These are phyloP conservation scores for Neurospora sp. DNA, from an alignment of 495 filamentous ascomycete species.

Conservation along the genomic window DNA sequence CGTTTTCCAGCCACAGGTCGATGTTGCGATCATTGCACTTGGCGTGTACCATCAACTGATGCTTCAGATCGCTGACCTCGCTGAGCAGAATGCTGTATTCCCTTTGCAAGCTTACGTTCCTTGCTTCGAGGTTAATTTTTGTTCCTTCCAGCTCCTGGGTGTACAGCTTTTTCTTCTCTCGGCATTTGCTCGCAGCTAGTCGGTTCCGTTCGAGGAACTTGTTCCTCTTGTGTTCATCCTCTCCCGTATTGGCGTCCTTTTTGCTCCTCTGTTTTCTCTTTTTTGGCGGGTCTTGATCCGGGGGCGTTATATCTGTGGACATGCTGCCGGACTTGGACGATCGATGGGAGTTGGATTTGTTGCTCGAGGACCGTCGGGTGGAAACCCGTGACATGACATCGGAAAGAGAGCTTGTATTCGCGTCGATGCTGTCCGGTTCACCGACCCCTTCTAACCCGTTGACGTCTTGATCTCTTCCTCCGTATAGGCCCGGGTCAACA, in stretches of 20 bases:
- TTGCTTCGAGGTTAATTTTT: conserved; percentile 28
- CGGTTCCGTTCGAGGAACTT: conserved; percentile 72
- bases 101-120: conserved; percentile 25
- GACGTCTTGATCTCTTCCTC: conserved; percentile 5
- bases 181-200: conserved; percentile 75
- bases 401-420: conserved; percentile 11
- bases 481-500: conserved; percentile 17
- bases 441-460: neutral
- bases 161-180: conserved; percentile 77
- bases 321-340: conserved; percentile 13
- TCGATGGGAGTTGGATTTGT: conserved; percentile 14
- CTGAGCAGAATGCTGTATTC: conserved; percentile 30
- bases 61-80: conserved; percentile 46
- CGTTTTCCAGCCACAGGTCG: conserved; percentile 35
- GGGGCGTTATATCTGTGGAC: conserved; percentile 17
- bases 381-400: conserved; percentile 10
- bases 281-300: conserved; percentile 11
- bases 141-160: conserved; percentile 49
- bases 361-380: conserved; percentile 16
- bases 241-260: conserved; percentile 5
- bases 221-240: conserved; percentile 24
- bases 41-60: conserved; percentile 48
- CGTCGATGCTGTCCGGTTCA: conserved; percentile 9
- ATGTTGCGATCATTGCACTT: conserved; percentile 46
- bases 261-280: conserved; percentile 10